Base-by-base conservation (phyloP, 2,329 filamentous ascomycete species). In the Colletotrichum viniferum region DNA sequence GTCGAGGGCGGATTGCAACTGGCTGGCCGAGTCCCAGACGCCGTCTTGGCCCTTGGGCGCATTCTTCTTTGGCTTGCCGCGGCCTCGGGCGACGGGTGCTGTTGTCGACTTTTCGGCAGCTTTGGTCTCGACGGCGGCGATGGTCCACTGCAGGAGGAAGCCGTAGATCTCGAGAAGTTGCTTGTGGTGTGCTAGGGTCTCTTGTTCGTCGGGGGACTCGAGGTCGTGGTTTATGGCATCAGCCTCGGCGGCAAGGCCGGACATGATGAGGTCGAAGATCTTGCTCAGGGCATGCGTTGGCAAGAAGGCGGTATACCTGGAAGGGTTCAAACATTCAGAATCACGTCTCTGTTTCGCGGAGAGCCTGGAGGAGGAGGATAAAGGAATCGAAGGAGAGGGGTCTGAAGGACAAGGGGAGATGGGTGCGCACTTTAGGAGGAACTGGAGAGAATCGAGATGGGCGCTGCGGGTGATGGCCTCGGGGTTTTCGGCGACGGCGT, bases 101-200 rank as follows among this genome's bases (percentile, higher is more conserved):
- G 93, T 87, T 2, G 94, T 92, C 0, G 95, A 92, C 85, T 97
- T 98, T 84, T 98, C 97, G 61, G 96, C 94, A 3, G 96, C 94
- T 85, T 98, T 98, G 52, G 94, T 94, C 85, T 99, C 97, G 64
- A 98, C 95, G n/a, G 94, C 95, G 8, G 96, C 94, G 78, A 98
- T 94, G 8, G 95, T 95, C 97, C 97, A 99, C 84, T 98, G 96
- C 64, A 99, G 87, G 13, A 99, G 88, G 81, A 98, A 99, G 38
- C 94, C 96, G 83, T 97, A 98, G 81, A 98, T 94, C 83, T 99
- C 97, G 78, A 99, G 90, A 3, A 98, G 89, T 78, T 94, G 92
- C 85, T 98, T 98, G 87, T 99, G 96, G 80, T 97, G 93, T 52
- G 93, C 90, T 62, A 98, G 88, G 10, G 94, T 90, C 81, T 97